These are phyloP conservation scores for Penicillium steckii DNA, from an alignment of 495 filamentous ascomycete genomes.

Conservation along the genomic window DNA sequence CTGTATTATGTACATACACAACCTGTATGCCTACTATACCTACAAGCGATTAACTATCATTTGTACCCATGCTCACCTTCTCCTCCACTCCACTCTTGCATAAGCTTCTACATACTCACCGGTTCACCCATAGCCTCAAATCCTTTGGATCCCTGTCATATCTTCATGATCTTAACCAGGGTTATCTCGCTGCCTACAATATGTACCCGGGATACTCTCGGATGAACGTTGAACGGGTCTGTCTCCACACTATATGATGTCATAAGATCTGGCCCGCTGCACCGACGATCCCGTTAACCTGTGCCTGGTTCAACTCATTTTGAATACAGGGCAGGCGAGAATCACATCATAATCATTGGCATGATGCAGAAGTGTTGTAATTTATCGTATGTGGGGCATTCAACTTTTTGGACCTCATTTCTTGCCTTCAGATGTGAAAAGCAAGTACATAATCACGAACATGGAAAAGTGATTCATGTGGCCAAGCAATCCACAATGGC, in stretches of 20 bases:
- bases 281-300: background rate
- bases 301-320: constrained; percentile 7
- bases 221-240: too few relatives aligned
- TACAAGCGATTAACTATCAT: background rate
- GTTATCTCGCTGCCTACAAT: too few relatives aligned
- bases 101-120: too few relatives aligned
- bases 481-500: too few relatives aligned
- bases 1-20: constrained; percentile 11
- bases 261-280: background rate
- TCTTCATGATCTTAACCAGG: background rate
- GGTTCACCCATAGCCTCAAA: too few relatives aligned
- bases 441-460: too few relatives aligned
- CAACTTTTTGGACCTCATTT: background rate
- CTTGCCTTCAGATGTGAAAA: too few relatives aligned
- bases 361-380: background rate
- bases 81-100: too few relatives aligned
- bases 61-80: too few relatives aligned
- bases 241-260: background rate
- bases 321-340: background rate
- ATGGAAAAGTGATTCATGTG: too few relatives aligned
- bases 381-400: background rate
- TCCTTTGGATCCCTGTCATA: background rate
- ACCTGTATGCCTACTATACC: constrained; percentile 1
- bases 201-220: too few relatives aligned
- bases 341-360: background rate